phyloP scores from a whole-genome alignment of 805 yeast species.

The Pichia deserticola region DNA sequence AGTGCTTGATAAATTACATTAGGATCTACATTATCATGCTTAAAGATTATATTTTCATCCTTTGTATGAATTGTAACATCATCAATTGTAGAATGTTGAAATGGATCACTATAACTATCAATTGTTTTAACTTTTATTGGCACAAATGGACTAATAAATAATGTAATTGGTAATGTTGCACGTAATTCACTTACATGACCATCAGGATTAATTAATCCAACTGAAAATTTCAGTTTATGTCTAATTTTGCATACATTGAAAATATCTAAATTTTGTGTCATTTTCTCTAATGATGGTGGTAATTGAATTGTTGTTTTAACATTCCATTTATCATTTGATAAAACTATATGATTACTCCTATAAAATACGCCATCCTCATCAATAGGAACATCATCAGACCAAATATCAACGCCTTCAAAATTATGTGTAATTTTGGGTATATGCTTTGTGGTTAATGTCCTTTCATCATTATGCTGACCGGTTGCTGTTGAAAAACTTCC shows the following conservation, averaged over 20 bases:
- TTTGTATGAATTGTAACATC: slow-evolving; percentile 22
- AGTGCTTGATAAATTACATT: neutral
- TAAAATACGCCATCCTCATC: slow-evolving; percentile 34
- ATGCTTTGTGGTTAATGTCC: slow-evolving; percentile 44
- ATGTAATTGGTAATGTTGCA: slow-evolving; percentile 74
- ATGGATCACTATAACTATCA: slow-evolving; percentile 22
- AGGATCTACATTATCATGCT: slow-evolving; percentile 15
- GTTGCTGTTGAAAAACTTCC: slow-evolving; percentile 48
- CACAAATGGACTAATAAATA: slow-evolving; percentile 60
- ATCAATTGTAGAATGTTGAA: slow-evolving; percentile 16
- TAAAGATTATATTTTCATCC: slow-evolving; percentile 24
- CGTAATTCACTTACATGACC: slow-evolving; percentile 89
- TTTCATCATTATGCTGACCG: slow-evolving; percentile 57
- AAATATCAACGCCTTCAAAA: slow-evolving; percentile 36
- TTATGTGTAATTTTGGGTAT: slow-evolving; percentile 32
- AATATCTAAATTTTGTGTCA: slow-evolving; percentile 85
- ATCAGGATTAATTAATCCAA: slow-evolving; percentile 77
- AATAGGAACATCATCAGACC: slow-evolving; percentile 27
- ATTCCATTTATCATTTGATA: slow-evolving; percentile 68
- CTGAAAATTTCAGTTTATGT: slow-evolving; percentile 78
- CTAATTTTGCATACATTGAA: slow-evolving; percentile 67
- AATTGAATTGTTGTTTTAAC: slow-evolving; percentile 49
- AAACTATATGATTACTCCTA: slow-evolving; percentile 22
- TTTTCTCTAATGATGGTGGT: slow-evolving; percentile 65
- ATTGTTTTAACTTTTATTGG: slow-evolving; percentile 47